Base-by-base conservation (phyloP, 768 basidiomycete species). In the Filobasidium floriforme region DNA sequence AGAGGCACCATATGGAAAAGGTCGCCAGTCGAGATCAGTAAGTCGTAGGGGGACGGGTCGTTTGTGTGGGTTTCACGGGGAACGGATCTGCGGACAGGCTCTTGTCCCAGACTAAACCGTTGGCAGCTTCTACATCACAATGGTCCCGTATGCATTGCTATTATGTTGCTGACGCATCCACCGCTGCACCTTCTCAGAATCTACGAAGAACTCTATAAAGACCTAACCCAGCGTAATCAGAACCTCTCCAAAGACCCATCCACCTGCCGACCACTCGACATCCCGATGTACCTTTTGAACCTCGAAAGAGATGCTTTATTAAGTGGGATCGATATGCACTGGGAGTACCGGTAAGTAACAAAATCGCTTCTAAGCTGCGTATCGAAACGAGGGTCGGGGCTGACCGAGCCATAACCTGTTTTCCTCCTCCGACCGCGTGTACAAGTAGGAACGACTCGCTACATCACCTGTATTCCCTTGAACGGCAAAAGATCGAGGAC, bases 401-500 rank as follows among this genome's bases (percentile, higher is more conserved):
- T 59, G 55, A 28, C 26, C 49, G 49, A n/a, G 55, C 24, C 6
- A 26, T 5, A 28, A 7, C 18, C 19, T 26, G 32, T 22, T 37
- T 29, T 7, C 6, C 12, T 54, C 44, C 15, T 46, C 26, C 59
- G 6, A 43, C 32, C 59, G n/a, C 59, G 24, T 54, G 40, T 28
- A 1, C n/a, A 46, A 28, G 26, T 28, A 61, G 61, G 29, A 11
- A 55, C 15, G 37, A 44, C 11, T 51, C 61, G 9, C 59, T 41
- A 7, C 43, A 28, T 29, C 49, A 73, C 63, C 73, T 80, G 64
- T 80, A 80, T 68, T 79, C 81, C 55, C 70, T 73, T 0, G 81
- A 82, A 67, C 65, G 79, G 55, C 78, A 79, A 60, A 69, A 74
- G n/a, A 79, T 82, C 57, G 80, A 82, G 69, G 79, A 77, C 55